Base-by-base conservation (phyloP, 495 filamentous ascomycete species). In the Tuber calosporum region DNA sequence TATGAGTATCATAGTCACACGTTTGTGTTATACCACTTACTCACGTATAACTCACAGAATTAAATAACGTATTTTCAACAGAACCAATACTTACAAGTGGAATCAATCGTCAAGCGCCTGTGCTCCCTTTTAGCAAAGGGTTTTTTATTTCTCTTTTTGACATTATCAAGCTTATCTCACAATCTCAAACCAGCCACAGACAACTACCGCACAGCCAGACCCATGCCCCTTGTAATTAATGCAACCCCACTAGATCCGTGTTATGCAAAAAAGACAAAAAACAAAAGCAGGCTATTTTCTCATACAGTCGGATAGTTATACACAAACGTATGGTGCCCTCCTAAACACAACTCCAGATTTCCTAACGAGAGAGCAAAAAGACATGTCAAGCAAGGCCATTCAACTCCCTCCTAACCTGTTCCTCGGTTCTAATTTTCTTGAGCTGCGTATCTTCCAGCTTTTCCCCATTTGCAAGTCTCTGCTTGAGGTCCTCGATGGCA, bases 371-470 rank as follows among this genome's bases (percentile, higher is more conserved):
- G n/a, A 19, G 38, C 69, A 62, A 58, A 58, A 13, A 62, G 53
- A 62, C 17, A 62, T 62, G 53, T 34, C 19, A 62, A 62, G 53
- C 53, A n/a, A 62, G 26, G 22, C 75, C 85, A 87, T 90, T 87
- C 69, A 99, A 83, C 83, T 99, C 95, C 83, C 89, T 91, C 72
- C 92, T 86, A 42, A 99, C 93, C 11, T 85, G 81, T 42, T 88
- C 85, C 85, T 97, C 96, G 6, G 94, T 99, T 34, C 88, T 87
- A 75, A 99, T 99, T 87, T 99, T 99, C 88, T 95, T 96, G 86
- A 98, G 88, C 85, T 99, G 95, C 68, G 95, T 99, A 82, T 97
- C 93, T 83, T 99, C 95, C 72, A 99, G 82, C 85, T 97, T 97
- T 87, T 99, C 95, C 17, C 95, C 96, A 45, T 89, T 89, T 4